phyloP scores from a whole-genome alignment of 768 basidiomycete genomes.

The Melanogaster broomeanus region DNA sequence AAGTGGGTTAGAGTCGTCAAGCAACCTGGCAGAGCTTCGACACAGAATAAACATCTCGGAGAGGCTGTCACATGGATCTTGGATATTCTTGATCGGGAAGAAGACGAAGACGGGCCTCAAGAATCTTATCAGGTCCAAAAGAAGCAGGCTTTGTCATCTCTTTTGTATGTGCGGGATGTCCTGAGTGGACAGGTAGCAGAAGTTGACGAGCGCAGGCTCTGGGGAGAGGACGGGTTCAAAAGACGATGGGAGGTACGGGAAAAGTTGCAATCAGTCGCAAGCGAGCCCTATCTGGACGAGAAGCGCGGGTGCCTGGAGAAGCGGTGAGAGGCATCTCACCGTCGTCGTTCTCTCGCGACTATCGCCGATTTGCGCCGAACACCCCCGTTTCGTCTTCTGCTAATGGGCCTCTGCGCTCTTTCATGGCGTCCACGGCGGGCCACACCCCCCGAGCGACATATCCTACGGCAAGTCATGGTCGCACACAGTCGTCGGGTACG shows the following conservation, averaged over 20 bases:
- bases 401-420: constrained; percentile 24
- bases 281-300: constrained; percentile 36
- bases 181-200: constrained; percentile 53
- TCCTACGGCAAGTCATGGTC: constrained; percentile 9
- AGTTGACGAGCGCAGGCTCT: constrained; percentile 68
- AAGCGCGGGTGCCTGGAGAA: constrained; percentile 41
- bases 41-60: constrained; percentile 63
- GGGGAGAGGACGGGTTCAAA: constrained; percentile 51
- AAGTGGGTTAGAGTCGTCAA: constrained; percentile 69
- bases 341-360: constrained; percentile 10
- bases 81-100: constrained; percentile 63
- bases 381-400: constrained; percentile 13
- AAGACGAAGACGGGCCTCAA: constrained; percentile 35
- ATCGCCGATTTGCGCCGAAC: constrained; percentile 15
- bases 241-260: constrained; percentile 37
- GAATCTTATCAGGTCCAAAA: constrained; percentile 44
- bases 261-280: constrained; percentile 21
- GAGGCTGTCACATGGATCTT: constrained; percentile 75
- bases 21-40: constrained; percentile 55
- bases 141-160: constrained; percentile 69
- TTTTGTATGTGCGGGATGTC: constrained; percentile 78
- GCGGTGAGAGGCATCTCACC: constrained; percentile 3
- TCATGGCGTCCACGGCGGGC: constrained; percentile 10
- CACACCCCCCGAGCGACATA: constrained; percentile 8
- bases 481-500: constrained; percentile 16